Evolutionary conservation across 148 eudicot species (phyloP).

Genomic region (Silene uniflora): DNA sequence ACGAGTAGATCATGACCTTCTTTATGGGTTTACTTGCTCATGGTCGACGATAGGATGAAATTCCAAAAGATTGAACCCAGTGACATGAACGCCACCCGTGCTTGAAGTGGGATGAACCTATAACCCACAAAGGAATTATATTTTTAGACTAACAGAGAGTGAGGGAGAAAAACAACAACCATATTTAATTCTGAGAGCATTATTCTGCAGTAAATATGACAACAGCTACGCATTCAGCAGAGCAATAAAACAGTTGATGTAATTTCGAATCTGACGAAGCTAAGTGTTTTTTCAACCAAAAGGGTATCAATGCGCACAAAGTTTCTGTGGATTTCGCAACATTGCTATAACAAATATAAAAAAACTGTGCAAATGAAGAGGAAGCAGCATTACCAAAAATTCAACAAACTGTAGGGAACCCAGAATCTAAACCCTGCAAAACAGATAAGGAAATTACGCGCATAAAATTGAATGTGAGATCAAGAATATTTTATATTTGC

Average conservation of each 20-base stretch:
- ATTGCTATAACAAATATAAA: conserved; percentile 8
- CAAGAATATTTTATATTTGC: background rate
- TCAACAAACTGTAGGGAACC: conserved; percentile 83
- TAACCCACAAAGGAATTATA: conserved; percentile 2
- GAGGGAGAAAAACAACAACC: background rate
- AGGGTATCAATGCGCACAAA: background rate
- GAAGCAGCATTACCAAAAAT: conserved; percentile 64
- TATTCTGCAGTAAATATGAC: background rate
- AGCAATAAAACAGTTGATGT: no score
- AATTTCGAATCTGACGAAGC: no score
- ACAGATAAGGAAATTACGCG: background rate
- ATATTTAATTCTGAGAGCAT: background rate
- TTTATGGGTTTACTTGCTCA: conserved; percentile 51
- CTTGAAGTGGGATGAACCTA: conserved; percentile 91
- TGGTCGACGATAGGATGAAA: conserved; percentile 75
- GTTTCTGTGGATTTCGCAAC: background rate
- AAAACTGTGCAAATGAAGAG: conserved; percentile 20
- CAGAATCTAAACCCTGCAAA: conserved; percentile 92
- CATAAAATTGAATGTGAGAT: background rate
- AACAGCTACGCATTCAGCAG: background rate
- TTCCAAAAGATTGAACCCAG: conserved; percentile 94
- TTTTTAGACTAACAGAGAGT: background rate
- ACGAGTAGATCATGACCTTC: conserved; percentile 12
- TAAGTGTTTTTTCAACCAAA: no score
- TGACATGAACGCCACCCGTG: conserved; percentile 96